Evolutionary conservation across 1,284 basidiomycete species (phyloP), one percentile per base, ranked within the genome.

Genomic region (Exobasidium cylindrosporum): DNA sequence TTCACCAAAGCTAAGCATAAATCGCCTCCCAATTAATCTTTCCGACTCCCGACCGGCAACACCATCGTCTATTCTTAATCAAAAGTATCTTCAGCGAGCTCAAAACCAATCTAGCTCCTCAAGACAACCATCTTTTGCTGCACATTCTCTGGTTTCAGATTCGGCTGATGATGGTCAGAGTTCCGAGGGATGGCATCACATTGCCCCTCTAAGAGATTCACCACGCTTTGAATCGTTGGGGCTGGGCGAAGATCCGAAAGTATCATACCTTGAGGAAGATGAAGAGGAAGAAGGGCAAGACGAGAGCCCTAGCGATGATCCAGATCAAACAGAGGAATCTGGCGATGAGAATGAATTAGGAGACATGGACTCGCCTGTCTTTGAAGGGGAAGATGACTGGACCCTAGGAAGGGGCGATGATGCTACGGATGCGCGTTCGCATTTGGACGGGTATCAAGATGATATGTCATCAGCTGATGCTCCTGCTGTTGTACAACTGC

Each of bases 401-500:
- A 46, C 21, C 17, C 49, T 1, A 26, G 45, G 52, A 26, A 28
- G 52, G 46, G 40, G 46, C 17, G 23, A 14, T 44, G 28, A 40
- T 3, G 17, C 47, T 13, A 28, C n/a, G 4, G 47, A 24, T 2
- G 26, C 47, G 17, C 13, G 14, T 28, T 13, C 26, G 4, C 47
- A 14, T 7, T 28, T 13, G 26, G 14, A 24, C 14, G 5, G 26
- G 17, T 21, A 50, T 40, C 35, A 40, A 17, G 17, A 40, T 40
- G 35, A 40, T 7, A 10, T 17, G 17, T 40, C 35, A 17, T 40
- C 35, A 24, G 26, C 21, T 24, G 47, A 50, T 13, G 26, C 66
- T 14, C 75, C 77, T 6, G 67, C 73, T 1, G 77, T 78, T 59
- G 93, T 99, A 50, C 95, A 95, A 40, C 83, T 99, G 4, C 88